These are phyloP conservation scores for Citrus sinensis DNA, from an alignment of 345 rosid genomes.

Conservation along the genomic window DNA sequence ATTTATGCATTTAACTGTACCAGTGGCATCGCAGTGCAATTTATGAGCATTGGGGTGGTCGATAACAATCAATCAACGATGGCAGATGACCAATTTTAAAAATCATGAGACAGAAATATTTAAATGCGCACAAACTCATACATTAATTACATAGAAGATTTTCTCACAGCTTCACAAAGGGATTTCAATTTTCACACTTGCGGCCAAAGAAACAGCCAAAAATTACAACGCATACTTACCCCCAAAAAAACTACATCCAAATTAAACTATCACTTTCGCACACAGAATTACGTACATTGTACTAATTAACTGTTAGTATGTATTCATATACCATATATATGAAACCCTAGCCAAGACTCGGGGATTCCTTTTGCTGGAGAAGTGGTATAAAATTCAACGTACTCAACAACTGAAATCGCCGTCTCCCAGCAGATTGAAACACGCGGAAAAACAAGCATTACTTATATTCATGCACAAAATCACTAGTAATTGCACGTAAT, in stretches of 20 bases:
- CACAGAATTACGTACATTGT: neutral
- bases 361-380: neutral
- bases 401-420: neutral
- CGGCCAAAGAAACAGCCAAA: neutral
- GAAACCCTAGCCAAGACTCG: neutral
- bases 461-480: too few species aligned
- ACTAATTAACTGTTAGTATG: too few species aligned
- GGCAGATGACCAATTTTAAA: neutral
- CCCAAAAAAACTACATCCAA: neutral
- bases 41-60: too few species aligned
- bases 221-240: neutral
- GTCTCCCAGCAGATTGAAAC: conserved; percentile 1
- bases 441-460: neutral
- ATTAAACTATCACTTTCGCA: neutral
- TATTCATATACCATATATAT: neutral
- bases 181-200: neutral
- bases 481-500: neutral
- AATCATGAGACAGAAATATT: neutral
- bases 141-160: neutral
- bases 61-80: neutral
- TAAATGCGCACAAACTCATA: neutral
- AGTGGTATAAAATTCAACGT: neutral
- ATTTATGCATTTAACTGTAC: neutral
- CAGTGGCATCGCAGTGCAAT: too few species aligned
- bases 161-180: neutral